Base-by-base conservation (phyloP, 2,329 filamentous ascomycete genomes). In the Emergomyces pasteurianus region DNA sequence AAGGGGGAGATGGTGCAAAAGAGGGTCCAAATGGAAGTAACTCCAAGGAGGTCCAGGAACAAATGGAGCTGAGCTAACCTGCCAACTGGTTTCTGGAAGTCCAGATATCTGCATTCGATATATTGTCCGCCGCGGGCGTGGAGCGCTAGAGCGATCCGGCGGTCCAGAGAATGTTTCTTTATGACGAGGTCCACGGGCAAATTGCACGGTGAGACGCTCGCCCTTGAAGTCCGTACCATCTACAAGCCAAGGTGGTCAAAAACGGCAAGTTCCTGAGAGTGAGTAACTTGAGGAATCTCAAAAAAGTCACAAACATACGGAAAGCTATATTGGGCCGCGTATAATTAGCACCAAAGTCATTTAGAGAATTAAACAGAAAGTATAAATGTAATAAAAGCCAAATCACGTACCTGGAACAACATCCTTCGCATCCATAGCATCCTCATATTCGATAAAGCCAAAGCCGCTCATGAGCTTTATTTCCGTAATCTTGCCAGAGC, bases 381-480 rank as follows among this genome's bases (percentile, higher is more conserved):
- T n/a, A 59, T 63, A 43, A 43, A 49, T 4, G 23, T 21, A 49
- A 49, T 49, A 26, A 49, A 26, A 12, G 12, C 50, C 56, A 59
- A 58, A 61, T 64, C 61, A 55, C 62, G 63, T 84, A 96, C 94
- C 92, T 77, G 94, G 94, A 72, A 99, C 94, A 66, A 99, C 92
- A 79, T 99, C 94, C 73, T 92, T 89, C 68, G 94, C 94, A 79
- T 99, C 94, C 88, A 96, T 90, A 62, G 91, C 86, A 79, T 97
- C 94, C 78, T 96, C 95, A 78, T 97, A 99, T 78, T 99, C 94
- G 74, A 99, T 96, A 81, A 99, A 99, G 75, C 94, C 94, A 74
- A 99, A 99, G 72, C 94, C 94, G 75, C 96, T 97, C 94, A 99
- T 99, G 66, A 99, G 86, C 82, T 99, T 99, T 80, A 99, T 92